Base-by-base conservation (phyloP, 805 yeast genomes). In the Komagataella kurtzmanii region DNA sequence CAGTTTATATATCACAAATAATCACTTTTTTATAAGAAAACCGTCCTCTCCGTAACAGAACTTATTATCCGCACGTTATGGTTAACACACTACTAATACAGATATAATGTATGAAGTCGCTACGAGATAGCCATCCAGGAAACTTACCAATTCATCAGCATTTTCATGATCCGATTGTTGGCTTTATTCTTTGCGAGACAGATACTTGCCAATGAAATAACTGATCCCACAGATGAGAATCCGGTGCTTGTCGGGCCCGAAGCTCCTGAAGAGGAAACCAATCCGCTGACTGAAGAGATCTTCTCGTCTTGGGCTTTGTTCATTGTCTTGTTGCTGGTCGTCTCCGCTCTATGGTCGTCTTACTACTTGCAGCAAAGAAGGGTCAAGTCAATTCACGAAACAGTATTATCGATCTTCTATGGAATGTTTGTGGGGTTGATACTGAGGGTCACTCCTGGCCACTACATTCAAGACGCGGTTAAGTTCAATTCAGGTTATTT, bases 251-350 rank as follows among this genome's bases (percentile, higher is more conserved):
- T 30, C 12, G 14, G 40, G 14, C 40, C 40, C n/a, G 40, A 30
- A 30, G 40, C 14, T 30, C 40, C 40, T 30, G 40, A 30, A 30
- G 40, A 30, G 40, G 81, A 74, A 12, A 74, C 83, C 6, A 88
- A 87, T 61, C 97, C 98, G 0, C 85, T 88, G 18, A 81, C 91
- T 3, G 97, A 91, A 60, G 99, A 93, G 66, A 88, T 93, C 59
- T 93, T 89, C 65, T 86, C 96, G 4, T 88, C 97, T 0, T 93
- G 99, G 99, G 98, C 99, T 0, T 70, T 93, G 30, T 90, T 89
- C 66, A 95, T 93, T 54, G 73, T 93, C 56, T 65, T 93, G 49
- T 79, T 85, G 53, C 72, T 93, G 47, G 71, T 93, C 48, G 85
- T 91, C 53, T 77, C 90, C 7, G 97, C 99, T 0, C 71, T 93